Conservation (phyloP, 768 basidiomycete genomes). For the Mycena crocata region DNA sequence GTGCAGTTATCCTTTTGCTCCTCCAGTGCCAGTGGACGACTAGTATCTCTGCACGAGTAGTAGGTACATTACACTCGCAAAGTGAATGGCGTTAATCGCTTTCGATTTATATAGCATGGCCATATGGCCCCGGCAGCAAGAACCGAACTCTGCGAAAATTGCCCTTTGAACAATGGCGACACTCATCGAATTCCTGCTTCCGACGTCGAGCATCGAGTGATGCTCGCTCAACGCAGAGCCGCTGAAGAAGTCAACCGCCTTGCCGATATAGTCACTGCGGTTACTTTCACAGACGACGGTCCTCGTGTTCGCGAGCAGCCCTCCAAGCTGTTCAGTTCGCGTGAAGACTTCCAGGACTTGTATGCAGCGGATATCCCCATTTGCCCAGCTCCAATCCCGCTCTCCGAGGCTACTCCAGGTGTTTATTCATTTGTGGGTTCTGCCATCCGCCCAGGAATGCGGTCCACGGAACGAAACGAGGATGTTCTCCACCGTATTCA, state of each 20-base stretch:
- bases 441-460: not conserved
- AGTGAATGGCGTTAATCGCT: not conserved
- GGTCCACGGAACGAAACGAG: not conserved
- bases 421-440: not conserved
- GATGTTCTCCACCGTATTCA: not conserved
- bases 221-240: not conserved
- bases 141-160: not conserved
- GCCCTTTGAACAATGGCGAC: conserved; percentile 4
- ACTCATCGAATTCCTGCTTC: not conserved
- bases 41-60: too few relatives aligned
- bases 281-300: conserved; percentile 11
- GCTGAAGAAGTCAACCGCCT: not conserved
- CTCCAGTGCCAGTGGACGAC: too few relatives aligned
- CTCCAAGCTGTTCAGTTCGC: conserved; percentile 20
- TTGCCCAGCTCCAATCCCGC: not conserved
- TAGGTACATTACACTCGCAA: too few relatives aligned
- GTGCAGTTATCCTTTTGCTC: too few relatives aligned
- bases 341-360: conserved; percentile 14
- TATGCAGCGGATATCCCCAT: not conserved
- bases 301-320: conserved; percentile 17
- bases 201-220: conserved; percentile 1
- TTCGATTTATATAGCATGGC: conserved; percentile 5
- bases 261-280: conserved; percentile 7
- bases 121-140: too few relatives aligned
- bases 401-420: not conserved